Conservation (phyloP, 2,329 filamentous ascomycete genomes). For the Fusarium cyanostomum region DNA sequence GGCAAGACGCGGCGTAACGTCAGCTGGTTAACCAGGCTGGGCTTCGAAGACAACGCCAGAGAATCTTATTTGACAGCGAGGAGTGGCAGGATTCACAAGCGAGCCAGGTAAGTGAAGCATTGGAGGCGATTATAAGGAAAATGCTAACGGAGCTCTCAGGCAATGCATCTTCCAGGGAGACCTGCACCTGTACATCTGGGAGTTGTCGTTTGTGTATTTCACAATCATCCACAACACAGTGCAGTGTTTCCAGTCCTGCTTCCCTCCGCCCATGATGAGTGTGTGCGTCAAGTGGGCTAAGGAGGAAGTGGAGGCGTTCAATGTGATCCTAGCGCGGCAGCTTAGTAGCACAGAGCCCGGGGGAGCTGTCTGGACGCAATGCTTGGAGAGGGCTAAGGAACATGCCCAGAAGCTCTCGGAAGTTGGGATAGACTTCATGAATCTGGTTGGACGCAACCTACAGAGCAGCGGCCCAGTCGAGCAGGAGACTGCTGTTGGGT, state of each 20-base stretch:
- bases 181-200: constrained; percentile 91
- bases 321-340: constrained; percentile 81
- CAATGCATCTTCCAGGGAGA: constrained; percentile 97
- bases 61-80: constrained; percentile 87
- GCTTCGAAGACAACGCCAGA: constrained; percentile 88
- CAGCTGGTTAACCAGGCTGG: constrained; percentile 83
- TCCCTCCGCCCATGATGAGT: constrained; percentile 87
- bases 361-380: constrained; percentile 82
- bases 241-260: constrained; percentile 85
- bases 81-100: constrained; percentile 79
- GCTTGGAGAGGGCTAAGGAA: constrained; percentile 81
- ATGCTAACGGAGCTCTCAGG: constrained; percentile 55
- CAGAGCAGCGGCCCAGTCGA: constrained; percentile 40
- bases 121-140: too few species aligned
- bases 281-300: constrained; percentile 99
- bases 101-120: constrained; percentile 71
- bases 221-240: constrained; percentile 94
- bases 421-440: constrained; percentile 89
- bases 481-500: constrained; percentile 38
- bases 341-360: constrained; percentile 83
- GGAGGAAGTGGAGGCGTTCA: constrained; percentile 91
- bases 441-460: constrained; percentile 74
- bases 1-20: constrained; percentile 83
- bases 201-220: constrained; percentile 95
- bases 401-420: constrained; percentile 84